Percentiles rank a stretch among this genome's conserved stretches.
Evolutionary conservation across 495 filamentous ascomycete genomes (phyloP).

Genomic region (Cercophora newfieldiana): DNA sequence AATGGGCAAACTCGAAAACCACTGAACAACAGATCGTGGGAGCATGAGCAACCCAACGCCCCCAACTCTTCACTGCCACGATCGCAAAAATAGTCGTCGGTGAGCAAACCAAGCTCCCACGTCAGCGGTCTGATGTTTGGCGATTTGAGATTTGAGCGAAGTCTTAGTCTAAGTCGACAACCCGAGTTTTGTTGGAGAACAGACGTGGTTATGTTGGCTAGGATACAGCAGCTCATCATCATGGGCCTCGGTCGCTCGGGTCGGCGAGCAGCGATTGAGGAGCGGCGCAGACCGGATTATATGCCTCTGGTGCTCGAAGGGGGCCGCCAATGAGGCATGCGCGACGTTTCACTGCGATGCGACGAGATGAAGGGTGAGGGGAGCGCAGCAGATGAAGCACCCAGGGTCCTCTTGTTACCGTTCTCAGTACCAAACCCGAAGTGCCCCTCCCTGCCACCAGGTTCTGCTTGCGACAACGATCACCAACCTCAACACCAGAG

Average conservation of each 20-base stretch:
- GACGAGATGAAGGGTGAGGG: slow-evolving; percentile 4
- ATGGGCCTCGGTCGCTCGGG: not conserved
- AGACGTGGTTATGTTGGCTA: not conserved
- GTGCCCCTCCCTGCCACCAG: not conserved
- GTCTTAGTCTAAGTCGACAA: not conserved
- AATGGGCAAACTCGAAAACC: not conserved
- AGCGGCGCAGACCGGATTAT: not conserved
- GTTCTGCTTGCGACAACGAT: not conserved
- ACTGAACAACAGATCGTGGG: not conserved
- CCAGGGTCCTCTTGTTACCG: not conserved
- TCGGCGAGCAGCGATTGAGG: not conserved
- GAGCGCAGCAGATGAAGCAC: slow-evolving; percentile 1
- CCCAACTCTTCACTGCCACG: not conserved
- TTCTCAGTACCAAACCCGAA: slow-evolving; percentile 1
- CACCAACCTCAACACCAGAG: not conserved
- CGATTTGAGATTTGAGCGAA: not conserved
- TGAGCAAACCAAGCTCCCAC: not conserved
- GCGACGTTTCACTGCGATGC: slow-evolving; percentile 1
- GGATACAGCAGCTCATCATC: not conserved
- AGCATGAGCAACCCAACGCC: not conserved
- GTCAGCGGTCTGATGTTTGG: not conserved
- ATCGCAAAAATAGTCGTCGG: not conserved
- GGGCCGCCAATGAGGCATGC: not conserved
- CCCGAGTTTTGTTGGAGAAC: not conserved
- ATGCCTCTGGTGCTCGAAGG: not conserved